Base-by-base conservation (phyloP, 2,329 filamentous ascomycete species). In the Ceratocystis colombiana region DNA sequence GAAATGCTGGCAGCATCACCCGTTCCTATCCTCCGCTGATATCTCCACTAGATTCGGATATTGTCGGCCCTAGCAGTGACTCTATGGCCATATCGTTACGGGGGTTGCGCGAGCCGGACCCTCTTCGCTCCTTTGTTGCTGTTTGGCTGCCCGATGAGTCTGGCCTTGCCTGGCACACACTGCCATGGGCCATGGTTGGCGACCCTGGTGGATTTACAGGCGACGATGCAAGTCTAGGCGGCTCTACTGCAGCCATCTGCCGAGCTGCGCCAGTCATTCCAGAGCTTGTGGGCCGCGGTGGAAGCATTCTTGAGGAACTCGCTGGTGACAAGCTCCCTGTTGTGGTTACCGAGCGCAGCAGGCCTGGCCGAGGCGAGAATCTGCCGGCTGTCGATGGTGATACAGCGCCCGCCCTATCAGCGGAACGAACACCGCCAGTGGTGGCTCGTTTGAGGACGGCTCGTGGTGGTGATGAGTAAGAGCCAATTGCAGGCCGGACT, bases 51-150 rank as follows among this genome's bases (percentile, higher is more conserved):
- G 53, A 30, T 2, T 59, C 25, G 12, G 15, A 12, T 15, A 30
- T 17, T 22, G 59, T 57, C 25, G 65, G 46, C 2, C 44, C 62
- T 25, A 67, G 15, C 3, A 67, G 48, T 6, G 66, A 46, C 25
- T 64, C 37, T 25, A 67, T 67, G 15, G 66, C 53, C 66, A 67
- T 67, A 20, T 63, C 59, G n/a, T 66, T 62, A 12, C 65, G 59
- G 5, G 57, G 22, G 41, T 59, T 59, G 8, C 25, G 46, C 44
- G 28, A 7, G 3, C 28, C 8, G 15, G 53, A n/a, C 25, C 41
- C n/a, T 50, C 61, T 37, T 20, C 41, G 22, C 22, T 48, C 12
- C 17, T 44, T 8, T 33, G 25, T 3, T 30, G 61, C 7, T 33
- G 25, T 8, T 30, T 33, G 53, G 28, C 15, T 28, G 25, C 53